Base-by-base conservation (phyloP, 169 alveolate species). In the Cryptosporidium xiaoi region DNA sequence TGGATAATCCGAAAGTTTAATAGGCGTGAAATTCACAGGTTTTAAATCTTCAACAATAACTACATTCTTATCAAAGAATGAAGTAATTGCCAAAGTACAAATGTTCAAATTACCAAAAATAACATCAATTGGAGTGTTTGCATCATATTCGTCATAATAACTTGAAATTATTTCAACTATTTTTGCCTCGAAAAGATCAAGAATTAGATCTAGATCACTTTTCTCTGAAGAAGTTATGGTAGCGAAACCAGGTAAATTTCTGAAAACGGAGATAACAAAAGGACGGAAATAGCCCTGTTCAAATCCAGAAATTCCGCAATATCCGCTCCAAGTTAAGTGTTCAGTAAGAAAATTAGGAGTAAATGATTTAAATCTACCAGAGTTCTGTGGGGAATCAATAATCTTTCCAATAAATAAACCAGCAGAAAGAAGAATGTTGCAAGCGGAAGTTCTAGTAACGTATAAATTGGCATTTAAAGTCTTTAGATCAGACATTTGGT, bases 131-230 rank as follows among this genome's bases (percentile, higher is more conserved):
- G 83, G 60, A 15, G 31, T 12, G 4, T 24, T 3, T 0, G 66
- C 15, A 20, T 46, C 1, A 10, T 51, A 27, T 4, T 34, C 18
- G 3, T 53, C 44, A 18, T 20, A 33, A 13, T 44, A 10, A 15
- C 29, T 34, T 20, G 56, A 51, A 3, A 69, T 33, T 20, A 69
- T 51, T 5, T 69, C 66, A 20, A 51, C 20, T 4, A 69, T 20
- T 13, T 53, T 69, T 40, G 51, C 56, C 31, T 69, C 68, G 51
- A 53, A 69, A 66, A 69, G 56, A 24, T 69, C 66, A 8, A 69
- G 33, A 8, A 69, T 12, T 2, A 69, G 44, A 6, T 15, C 34
- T 1, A 69, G 34, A 20, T 29, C 36, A 0, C 31, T 18, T 13
- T 51, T 8, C 16, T 67, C 53, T 13, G 8, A 2, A 7, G 5